Evolutionary conservation across 169 alveolate species (phyloP), one percentile per base, ranked within the genome.

Genomic region (Eimeria falciformis): DNA sequence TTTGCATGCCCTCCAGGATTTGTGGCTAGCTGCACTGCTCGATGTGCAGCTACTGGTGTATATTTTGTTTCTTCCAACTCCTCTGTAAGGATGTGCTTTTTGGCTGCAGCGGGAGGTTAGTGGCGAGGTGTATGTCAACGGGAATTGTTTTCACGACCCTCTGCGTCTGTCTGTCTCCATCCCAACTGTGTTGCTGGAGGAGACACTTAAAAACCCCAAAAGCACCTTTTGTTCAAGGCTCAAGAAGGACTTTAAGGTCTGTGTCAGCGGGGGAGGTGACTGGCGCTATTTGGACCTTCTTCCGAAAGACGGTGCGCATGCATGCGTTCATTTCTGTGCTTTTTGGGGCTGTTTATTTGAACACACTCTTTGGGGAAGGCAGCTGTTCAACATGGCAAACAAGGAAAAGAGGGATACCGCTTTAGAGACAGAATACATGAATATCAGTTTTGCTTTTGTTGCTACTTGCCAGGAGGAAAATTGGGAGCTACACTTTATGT

Each of bases 101-200:
- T 12, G 14, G 14, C 4, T 81, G 53, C 53, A 83, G 85, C 81
- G 23, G 53, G n/a, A n/a, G 53, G 45, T 77, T 66, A 37, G 58
- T 87, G 90, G 86, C 29, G 77, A 58, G 21, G 18, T 85, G 66
- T 84, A 91, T 83, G 78, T 94, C 29, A 91, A 91, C 83, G 95
- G 95, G 33, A 94, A 94, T 58, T 71, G 69, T 18, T 94, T 89
- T 58, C 92, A 94, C 75, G 95, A 94, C 75, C 95, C 95, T 40
- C 85, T 91, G 50, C 94, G 95, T 21, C 43, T 94, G 27, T 86
- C 95, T 9, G 87, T 94, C 84, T 90, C 91, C 9, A 81, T 69
- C 55, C 79, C 93, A 4, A 91, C 75, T 25, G 69, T 40, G 25
- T 77, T 78, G 40, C 29, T 91, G 17, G 65, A 56, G 78, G 56